phyloP scores from a whole-genome alignment of 2,329 filamentous ascomycete species.

The Epichloe coenophiala region DNA sequence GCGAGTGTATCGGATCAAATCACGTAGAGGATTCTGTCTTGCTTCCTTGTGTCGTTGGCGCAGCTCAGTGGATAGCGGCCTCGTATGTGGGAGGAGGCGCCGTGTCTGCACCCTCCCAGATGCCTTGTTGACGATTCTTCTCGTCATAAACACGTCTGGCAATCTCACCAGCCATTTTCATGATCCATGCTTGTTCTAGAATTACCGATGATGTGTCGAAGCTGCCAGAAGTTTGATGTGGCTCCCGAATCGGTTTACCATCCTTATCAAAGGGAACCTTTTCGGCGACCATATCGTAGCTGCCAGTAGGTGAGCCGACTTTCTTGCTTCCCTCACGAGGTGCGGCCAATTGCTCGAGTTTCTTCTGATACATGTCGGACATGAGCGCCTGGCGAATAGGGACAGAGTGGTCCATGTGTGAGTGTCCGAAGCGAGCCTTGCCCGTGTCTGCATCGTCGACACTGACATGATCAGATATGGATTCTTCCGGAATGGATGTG shows the following conservation, averaged over 20 bases:
- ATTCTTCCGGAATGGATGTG: constrained; percentile 45
- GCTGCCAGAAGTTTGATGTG: constrained; percentile 13
- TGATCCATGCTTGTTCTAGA: constrained; percentile 72
- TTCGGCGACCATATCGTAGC: constrained; percentile 6
- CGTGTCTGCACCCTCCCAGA: constrained; percentile 39
- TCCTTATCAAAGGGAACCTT: constrained; percentile 17
- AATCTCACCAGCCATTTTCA: constrained; percentile 90
- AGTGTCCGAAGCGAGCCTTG: constrained; percentile 28
- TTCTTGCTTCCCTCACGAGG: constrained; percentile 10
- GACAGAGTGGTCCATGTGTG: constrained; percentile 7
- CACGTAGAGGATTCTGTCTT: background rate
- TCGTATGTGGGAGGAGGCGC: constrained; percentile 50
- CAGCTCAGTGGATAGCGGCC: constrained; percentile 19
- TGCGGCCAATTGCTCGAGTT: constrained; percentile 12
- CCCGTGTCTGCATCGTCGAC: constrained; percentile 16
- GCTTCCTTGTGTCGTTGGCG: background rate
- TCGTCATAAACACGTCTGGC: constrained; percentile 78
- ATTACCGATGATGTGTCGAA: constrained; percentile 46
- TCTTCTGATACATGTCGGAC: constrained; percentile 12
- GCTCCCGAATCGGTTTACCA: constrained; percentile 16
- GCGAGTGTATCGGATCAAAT: background rate
- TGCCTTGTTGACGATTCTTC: constrained; percentile 39
- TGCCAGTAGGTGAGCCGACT: constrained; percentile 3
- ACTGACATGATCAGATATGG: constrained; percentile 31
- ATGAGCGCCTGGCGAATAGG: constrained; percentile 12